Conservation (phyloP, 2,329 filamentous ascomycete genomes). For the Colletotrichum sidae region DNA sequence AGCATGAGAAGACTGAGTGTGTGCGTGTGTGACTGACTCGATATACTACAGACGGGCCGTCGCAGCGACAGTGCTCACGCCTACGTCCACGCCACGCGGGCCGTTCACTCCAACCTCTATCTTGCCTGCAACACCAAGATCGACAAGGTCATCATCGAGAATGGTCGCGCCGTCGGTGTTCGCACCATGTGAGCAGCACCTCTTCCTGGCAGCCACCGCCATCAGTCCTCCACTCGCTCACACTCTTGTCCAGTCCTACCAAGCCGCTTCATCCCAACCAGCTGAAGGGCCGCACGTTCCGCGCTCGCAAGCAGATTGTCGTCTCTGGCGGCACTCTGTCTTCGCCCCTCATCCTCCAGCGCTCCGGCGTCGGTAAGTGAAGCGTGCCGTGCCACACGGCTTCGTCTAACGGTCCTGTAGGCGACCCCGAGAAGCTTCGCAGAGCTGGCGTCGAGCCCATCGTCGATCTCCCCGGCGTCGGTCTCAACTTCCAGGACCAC, state of each 20-base stretch:
- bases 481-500: slow-evolving; percentile 82
- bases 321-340: slow-evolving; percentile 79
- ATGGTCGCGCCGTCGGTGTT: slow-evolving; percentile 78
- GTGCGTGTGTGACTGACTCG: slow-evolving; percentile 6
- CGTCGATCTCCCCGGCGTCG: slow-evolving; percentile 78
- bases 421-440: slow-evolving; percentile 77
- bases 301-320: slow-evolving; percentile 79
- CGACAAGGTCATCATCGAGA: slow-evolving; percentile 80
- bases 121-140: slow-evolving; percentile 81
- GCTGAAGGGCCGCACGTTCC: slow-evolving; percentile 66
- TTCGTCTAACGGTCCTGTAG: slow-evolving; percentile 38
- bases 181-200: slow-evolving; percentile 65
- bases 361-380: slow-evolving; percentile 72
- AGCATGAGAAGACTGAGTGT: too few relatives aligned
- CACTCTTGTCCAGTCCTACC: slow-evolving; percentile 55
- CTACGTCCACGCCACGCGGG: slow-evolving; percentile 81
- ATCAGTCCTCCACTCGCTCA: background rate
- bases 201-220: background rate
- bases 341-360: slow-evolving; percentile 79
- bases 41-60: slow-evolving; percentile 67
- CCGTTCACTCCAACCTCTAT: slow-evolving; percentile 77
- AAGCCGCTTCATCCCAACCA: slow-evolving; percentile 73
- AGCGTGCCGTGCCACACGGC: too few relatives aligned
- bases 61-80: slow-evolving; percentile 82
- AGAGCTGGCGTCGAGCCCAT: slow-evolving; percentile 75